Evolutionary conservation across 2,329 filamentous ascomycete genomes (phyloP), one percentile per base, ranked within the genome.

Genomic region (Orbilia quercus): DNA sequence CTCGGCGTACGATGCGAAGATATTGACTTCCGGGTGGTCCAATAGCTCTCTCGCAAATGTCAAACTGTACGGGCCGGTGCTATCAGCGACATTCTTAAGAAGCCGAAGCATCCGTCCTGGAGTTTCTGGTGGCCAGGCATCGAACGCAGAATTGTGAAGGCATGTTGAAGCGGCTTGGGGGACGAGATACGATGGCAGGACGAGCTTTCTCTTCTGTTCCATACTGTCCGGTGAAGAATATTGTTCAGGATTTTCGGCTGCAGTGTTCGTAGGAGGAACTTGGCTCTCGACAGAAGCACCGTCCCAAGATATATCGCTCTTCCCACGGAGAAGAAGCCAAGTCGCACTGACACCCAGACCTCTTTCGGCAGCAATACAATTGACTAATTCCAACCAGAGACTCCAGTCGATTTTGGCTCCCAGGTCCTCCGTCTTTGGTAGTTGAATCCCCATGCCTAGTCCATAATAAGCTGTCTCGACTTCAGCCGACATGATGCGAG

Each of bases 101-200:
- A 73, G 22, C 9, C 60, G 60, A 18, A 73, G 54, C 69, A 73
- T 73, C 6, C 69, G 53, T 2, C 60, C 60, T 1, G 69, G 69
- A 0, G 69, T 73, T 40, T 73, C 60, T 7, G 69, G 69, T 25
- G 69, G 69, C 69, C 69, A 73, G 14, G 69, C 69, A 23, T 73
- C 69, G 2, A 66, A 48, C 2, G 60, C 69, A 16, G 69, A 23
- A 31, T 73, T 73, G 22, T 64, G 59, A 12, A 73, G 60, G 18
- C 62, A 55, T 3, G 60, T 62, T 7, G 69, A 53, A 31, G 54
- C 51, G 9, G 69, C 60, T 66, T 73, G 69, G 5, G 60, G 20
- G 1, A 73, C 40, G 0, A 73, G 28, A 14, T 73, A 73, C 1
- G 69, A 73, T 11, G 69, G 69, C 5, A 73, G 60, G 23, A 62